phyloP scores from a whole-genome alignment of 164 flowering plant species.

The Dillenia turbinata region DNA sequence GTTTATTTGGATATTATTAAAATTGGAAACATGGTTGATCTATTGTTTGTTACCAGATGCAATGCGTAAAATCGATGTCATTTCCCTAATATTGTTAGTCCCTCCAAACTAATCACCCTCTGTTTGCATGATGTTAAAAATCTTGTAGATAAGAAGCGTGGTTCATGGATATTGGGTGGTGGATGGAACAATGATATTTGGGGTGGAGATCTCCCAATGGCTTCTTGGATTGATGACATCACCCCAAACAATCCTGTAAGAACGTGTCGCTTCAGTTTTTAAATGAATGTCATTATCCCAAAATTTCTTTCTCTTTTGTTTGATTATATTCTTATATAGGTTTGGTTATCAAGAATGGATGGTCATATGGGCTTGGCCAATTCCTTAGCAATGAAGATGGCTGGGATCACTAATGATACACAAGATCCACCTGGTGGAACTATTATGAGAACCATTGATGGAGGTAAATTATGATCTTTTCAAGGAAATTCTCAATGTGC shows the following conservation, averaged over 20 bases:
- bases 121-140: too few species aligned
- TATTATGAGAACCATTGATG: conserved; percentile 44
- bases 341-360: conserved; percentile 88
- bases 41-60: too few species aligned
- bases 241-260: conserved; percentile 83
- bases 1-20: too few species aligned
- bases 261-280: conserved; percentile 2
- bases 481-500: too few species aligned
- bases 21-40: too few species aligned
- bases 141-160: conserved; percentile 40
- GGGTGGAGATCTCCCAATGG: conserved; percentile 82
- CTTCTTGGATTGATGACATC: conserved; percentile 87
- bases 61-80: too few species aligned
- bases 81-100: too few species aligned
- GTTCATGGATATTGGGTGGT: conserved; percentile 90
- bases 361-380: conserved; percentile 98
- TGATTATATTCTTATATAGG: conserved; percentile 33
- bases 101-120: too few species aligned
- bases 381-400: conserved; percentile 59
- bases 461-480: conserved; percentile 42
- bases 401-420: conserved; percentile 55
- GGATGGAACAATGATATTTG: conserved; percentile 96
- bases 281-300: neutral
- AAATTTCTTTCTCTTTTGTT: neutral
- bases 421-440: conserved; percentile 82